These are phyloP conservation scores for Dryadomyces quercivorus DNA, from an alignment of 2,329 filamentous ascomycete species.

Conservation along the genomic window DNA sequence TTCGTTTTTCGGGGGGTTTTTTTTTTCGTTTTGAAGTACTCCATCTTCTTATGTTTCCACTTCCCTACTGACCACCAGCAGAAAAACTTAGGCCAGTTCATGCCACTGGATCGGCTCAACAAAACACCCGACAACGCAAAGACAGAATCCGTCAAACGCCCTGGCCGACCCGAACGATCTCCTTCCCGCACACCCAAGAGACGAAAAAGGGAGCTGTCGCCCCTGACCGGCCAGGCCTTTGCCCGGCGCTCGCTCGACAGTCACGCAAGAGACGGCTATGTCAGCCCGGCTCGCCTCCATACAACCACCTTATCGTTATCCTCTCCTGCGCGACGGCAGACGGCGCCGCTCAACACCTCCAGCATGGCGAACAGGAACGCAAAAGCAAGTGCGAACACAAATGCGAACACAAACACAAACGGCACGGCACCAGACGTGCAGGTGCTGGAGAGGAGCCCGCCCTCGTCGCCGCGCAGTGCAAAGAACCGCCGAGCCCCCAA, in stretches of 20 bases:
- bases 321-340: too few relatives aligned
- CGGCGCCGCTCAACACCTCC: too few relatives aligned
- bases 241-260: background rate
- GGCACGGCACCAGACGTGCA: background rate
- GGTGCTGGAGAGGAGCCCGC: background rate
- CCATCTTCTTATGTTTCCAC: too few relatives aligned
- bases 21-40: too few relatives aligned
- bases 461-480: background rate
- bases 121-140: background rate
- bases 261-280: background rate
- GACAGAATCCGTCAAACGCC: background rate
- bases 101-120: background rate
- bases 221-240: background rate
- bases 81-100: background rate
- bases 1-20: too few relatives aligned
- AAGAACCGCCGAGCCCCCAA: background rate
- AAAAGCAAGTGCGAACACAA: background rate
- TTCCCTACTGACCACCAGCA: background rate
- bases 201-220: background rate
- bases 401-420: background rate
- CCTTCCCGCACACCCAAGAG: background rate
- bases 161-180: background rate
- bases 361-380: too few relatives aligned
- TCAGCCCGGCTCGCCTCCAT: background rate
- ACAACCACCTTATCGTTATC: too few relatives aligned